Base-by-base conservation (phyloP, 306 rosid genomes). In the Prosopis cineraria region DNA sequence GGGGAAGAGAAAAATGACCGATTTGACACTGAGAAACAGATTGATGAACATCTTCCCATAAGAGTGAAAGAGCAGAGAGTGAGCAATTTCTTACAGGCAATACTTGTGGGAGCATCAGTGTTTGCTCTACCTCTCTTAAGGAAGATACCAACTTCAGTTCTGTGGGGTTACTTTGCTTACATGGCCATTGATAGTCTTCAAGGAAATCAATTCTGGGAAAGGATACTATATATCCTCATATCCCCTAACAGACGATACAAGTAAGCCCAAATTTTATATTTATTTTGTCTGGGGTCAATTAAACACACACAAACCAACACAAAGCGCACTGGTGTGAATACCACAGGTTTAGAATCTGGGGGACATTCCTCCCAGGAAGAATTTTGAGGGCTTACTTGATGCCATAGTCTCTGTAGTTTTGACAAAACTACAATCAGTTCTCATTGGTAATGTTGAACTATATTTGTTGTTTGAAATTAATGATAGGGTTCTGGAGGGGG, bases 61-160 rank as follows among this genome's bases (percentile, higher is more conserved):
- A 85, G 97, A 78, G 98, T 93, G 62, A 93, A 90, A 0, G 98
- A 93, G 89, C 98, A 93, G 53, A 83, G 98, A 87, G 75, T 93
- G 84, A 93, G 96, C 87, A 93, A 90, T 80, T 91, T 93, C 29
- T 56, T 93, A n/a, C 98, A 93, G 72, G 84, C 98, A 63, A 80
- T 93, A 65, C 85, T 91, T 45, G 97, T 91, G 22, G 96, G 91
- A 81, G 93, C 87, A 76, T 78, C 97, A 52, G 86, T 93, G 13
- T 86, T 83, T 76, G 48, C 48, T 43, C 0, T 43, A 13, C 48
- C 48, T 43, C 48, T 43, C 19, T 11, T 43, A 43, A 43, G 12
- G 48, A 43, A 43, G 48, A 43, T 43, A 43, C 48, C 48, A 0
- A 43, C 48, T 43, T 43, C 48, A 13, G 17, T 43, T 43, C 17